Base-by-base conservation (phyloP, 441 rosid genomes). In the Croton setiger region DNA sequence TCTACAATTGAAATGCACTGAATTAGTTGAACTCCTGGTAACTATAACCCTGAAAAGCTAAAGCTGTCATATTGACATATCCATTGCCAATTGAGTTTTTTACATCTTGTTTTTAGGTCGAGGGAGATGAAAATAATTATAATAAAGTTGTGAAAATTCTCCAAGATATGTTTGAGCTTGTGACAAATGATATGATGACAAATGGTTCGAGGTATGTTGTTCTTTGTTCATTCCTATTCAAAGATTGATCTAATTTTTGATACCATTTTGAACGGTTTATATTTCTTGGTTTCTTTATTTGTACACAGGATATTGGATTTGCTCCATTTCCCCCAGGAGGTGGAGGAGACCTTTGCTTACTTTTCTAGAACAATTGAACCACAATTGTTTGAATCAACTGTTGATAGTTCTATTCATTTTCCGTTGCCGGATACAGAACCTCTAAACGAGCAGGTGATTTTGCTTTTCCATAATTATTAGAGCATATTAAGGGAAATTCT, bases 161-260 rank as follows among this genome's bases (percentile, higher is more conserved):
- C 66, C 99, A 96, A 62, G 99, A 96, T 81, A 88, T 96, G 66
- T 92, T 92, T 84, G 98, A 96, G 81, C 81, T 92, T 31, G 88
- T 92, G 62, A 89, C 93, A 67, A 82, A 79, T 65, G 99, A 92
- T 73, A 86, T 96, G 84, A 96, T 96, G 99, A 81, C 73, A 72
- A 76, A 85, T 74, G 83, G 90, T 76, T 82, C 83, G 75, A 84
- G 99, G 99, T 96, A 64, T 66, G 84, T 39, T 74, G 62, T 60
- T 60, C 61, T 72, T 67, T 55, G 47, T 45, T 51, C 67, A 51
- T 75, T 73, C 57, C 52, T 54, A 9, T 69, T 54, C 36, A 35
- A 21, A 33, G 18, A 39, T 39, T 31, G 33, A 53, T 67, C 44
- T 45, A 59, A 49, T 56, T 27, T n/a, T 78, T 48, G 43, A 56